These are phyloP conservation scores for Monoraphidium neglectum DNA, from an alignment of 139 green algal genomes.

Conservation along the genomic window DNA sequence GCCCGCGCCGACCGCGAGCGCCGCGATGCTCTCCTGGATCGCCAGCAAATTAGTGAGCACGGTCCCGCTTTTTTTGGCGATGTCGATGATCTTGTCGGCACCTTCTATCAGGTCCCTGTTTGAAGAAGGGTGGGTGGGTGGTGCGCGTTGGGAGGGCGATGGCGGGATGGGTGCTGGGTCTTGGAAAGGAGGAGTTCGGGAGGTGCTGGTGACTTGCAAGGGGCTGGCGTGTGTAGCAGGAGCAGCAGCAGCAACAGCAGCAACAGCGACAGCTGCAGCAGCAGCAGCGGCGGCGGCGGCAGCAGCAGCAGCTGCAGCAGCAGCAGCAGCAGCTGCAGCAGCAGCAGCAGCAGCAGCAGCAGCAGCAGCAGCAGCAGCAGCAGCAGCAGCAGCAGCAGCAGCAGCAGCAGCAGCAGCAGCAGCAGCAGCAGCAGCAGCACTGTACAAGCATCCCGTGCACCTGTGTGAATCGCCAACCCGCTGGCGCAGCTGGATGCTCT, in stretches of 20 bases:
- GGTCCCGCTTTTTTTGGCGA: constrained; percentile 62
- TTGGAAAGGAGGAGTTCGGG: too few species aligned
- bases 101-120: constrained; percentile 92
- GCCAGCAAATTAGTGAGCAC: constrained; percentile 59
- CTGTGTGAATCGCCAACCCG: neutral
- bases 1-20: too few species aligned
- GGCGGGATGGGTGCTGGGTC: too few species aligned
- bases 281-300: too few species aligned
- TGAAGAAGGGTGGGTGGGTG: too few species aligned
- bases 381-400: neutral
- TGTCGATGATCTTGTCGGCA: constrained; percentile 88
- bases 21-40: constrained; percentile 54
- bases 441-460: too few species aligned
- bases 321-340: neutral
- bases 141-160: too few species aligned
- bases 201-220: too few species aligned
- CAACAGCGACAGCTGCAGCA: too few species aligned
- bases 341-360: neutral
- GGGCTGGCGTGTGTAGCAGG: too few species aligned
- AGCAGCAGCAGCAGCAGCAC: neutral
- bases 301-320: neutral
- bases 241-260: too few species aligned
- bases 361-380: constrained; percentile 3
- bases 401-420: neutral
- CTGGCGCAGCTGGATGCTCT: neutral